A percentile compares a stretch with the other conserved stretches of the same genome.
phyloP scores from a whole-genome alignment of 371 early-diverging fungal genomes.

The Mucor lusitanicus region DNA sequence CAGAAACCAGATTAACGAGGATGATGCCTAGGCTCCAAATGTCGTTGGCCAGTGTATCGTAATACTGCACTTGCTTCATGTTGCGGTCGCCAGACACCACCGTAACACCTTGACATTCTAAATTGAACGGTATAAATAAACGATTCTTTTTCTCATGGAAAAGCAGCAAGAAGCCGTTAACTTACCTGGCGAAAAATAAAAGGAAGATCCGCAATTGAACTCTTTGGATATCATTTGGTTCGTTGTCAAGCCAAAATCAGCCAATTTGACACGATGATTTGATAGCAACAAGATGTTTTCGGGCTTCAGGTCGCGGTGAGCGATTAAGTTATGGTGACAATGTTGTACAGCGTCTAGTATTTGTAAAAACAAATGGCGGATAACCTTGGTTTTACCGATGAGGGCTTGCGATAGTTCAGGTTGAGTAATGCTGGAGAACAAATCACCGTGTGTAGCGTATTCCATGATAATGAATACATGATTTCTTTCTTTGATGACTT shows the following conservation, averaged over 20 bases:
- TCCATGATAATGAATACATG: slow-evolving; percentile 73
- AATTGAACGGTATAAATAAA: not conserved
- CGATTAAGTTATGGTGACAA: slow-evolving; percentile 54
- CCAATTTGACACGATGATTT: slow-evolving; percentile 68
- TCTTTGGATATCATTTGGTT: slow-evolving; percentile 68
- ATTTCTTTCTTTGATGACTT: slow-evolving; percentile 56
- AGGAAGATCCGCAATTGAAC: slow-evolving; percentile 86
- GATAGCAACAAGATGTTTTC: slow-evolving; percentile 58
- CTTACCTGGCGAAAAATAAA: slow-evolving; percentile 88
- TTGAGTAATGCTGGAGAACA: slow-evolving; percentile 64
- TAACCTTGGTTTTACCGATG: slow-evolving; percentile 41
- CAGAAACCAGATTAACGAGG: slow-evolving; percentile 70
- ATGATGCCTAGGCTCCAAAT: slow-evolving; percentile 84
- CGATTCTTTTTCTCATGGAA: not conserved
- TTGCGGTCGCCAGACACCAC: slow-evolving; percentile 12
- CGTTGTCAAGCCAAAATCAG: slow-evolving; percentile 95
- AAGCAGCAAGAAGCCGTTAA: not conserved
- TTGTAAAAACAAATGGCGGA: slow-evolving; percentile 57
- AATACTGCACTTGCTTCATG: slow-evolving; percentile 17
- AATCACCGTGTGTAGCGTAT: slow-evolving; percentile 65
- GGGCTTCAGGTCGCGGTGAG: slow-evolving; percentile 76
- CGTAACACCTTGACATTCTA: slow-evolving; percentile 73
- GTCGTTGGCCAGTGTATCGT: slow-evolving; percentile 73
- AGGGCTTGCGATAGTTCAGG: slow-evolving; percentile 35
- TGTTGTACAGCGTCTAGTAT: slow-evolving; percentile 57